Conservation (phyloP, 768 basidiomycete genomes). For the Omphalotus guepiniiformis region DNA sequence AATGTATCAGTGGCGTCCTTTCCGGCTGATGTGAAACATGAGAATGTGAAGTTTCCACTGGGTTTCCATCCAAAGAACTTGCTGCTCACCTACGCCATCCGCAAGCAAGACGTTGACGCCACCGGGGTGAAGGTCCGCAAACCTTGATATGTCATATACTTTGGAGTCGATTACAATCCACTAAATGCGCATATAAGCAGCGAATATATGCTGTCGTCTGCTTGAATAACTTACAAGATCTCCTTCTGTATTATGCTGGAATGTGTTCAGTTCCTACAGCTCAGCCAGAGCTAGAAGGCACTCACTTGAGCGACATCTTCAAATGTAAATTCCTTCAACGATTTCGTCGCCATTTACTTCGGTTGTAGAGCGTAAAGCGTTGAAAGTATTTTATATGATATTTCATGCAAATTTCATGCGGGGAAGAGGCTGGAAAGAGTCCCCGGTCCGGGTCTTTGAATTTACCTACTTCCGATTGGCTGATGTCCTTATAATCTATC, state of each 20-base stretch:
- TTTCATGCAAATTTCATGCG: too few relatives aligned
- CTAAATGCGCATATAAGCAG: conserved; percentile 29
- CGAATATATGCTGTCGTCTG: not conserved
- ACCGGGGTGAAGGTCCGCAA: conserved; percentile 81
- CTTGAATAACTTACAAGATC: conserved; percentile 54
- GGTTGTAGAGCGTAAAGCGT: too few relatives aligned
- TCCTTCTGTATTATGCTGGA: conserved; percentile 82
- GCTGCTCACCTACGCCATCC: conserved; percentile 54
- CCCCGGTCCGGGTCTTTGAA: too few relatives aligned
- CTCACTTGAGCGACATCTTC: conserved; percentile 68
- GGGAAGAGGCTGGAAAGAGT: too few relatives aligned
- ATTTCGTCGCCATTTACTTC: too few relatives aligned
- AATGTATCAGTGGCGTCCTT: conserved; percentile 77
- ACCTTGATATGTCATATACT: conserved; percentile 78
- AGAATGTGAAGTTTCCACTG: too few relatives aligned
- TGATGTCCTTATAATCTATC: too few relatives aligned
- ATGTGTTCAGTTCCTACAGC: not conserved
- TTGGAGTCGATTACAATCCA: conserved; percentile 82
- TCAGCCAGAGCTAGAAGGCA: conserved; percentile 10
- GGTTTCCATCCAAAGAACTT: not conserved
- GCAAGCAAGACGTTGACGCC: conserved; percentile 72
- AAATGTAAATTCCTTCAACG: conserved; percentile 39
- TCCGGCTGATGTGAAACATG: too few relatives aligned
- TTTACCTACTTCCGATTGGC: too few relatives aligned
- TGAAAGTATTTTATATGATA: too few relatives aligned